Conservation (phyloP, 2,329 filamentous ascomycete genomes). For the Dryadomyces sulphureus region DNA sequence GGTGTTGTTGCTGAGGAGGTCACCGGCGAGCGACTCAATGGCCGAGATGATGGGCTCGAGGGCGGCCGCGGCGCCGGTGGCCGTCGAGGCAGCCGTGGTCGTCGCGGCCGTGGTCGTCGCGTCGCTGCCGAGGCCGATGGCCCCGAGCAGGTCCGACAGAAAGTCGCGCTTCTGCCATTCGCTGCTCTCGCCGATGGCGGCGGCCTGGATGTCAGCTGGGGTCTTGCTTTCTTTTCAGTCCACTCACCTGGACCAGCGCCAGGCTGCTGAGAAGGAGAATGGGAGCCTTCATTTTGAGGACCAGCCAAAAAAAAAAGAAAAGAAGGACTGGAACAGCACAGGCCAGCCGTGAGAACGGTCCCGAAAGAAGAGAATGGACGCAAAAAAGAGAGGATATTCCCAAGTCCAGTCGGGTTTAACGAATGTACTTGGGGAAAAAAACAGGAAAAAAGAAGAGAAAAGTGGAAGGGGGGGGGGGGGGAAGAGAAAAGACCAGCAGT, state of each 20-base stretch:
- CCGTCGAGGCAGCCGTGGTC: conserved; percentile 2
- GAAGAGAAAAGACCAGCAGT: neutral
- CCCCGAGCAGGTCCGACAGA: conserved; percentile 13
- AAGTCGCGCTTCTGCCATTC: conserved; percentile 14
- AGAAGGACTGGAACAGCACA: conserved; percentile 3
- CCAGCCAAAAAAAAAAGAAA: neutral
- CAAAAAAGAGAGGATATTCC: neutral
- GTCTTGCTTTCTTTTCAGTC: neutral
- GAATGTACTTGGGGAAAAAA: too few species aligned
- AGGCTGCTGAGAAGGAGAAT: conserved; percentile 14
- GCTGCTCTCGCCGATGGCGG: conserved; percentile 11
- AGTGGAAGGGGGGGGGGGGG: neutral
- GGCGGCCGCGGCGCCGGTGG: neutral
- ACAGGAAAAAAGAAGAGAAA: neutral
- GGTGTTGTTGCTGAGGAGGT: neutral
- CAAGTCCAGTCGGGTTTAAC: too few species aligned
- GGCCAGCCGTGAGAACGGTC: conserved; percentile 7
- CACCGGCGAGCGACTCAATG: neutral
- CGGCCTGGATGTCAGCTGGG: conserved; percentile 11
- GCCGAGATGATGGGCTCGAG: neutral
- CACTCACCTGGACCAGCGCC: conserved; percentile 15
- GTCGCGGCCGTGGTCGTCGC: neutral
- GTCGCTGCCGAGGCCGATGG: conserved; percentile 5
- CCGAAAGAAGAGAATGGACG: neutral
- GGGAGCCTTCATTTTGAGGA: conserved; percentile 14